Evolutionary conservation across 31 red algal genomes (phyloP), one percentile per base, ranked within the genome.

Genomic region (Asparagopsis taxiformis): DNA sequence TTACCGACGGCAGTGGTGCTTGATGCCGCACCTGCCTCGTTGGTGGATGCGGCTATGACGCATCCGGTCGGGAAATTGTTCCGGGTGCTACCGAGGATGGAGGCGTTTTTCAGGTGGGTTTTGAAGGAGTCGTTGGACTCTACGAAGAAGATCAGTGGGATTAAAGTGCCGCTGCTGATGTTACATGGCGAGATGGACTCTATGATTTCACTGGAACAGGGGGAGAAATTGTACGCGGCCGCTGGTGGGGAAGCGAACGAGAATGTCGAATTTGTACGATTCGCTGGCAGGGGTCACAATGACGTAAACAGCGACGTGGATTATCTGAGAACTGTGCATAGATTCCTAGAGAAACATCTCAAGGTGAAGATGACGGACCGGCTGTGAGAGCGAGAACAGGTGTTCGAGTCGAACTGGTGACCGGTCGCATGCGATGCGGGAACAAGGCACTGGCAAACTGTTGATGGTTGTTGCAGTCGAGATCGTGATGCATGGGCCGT

Each of bases 11-110:
- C 64, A 13, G 48, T 81, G 23, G 35, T 81, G 33, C 64, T 81
- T n/a, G 77, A 81, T 55, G 77, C 77, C 0, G 63, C 77, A n/a
- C 77, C 77, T 6, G 63, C 77, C 1, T 70, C 64, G 3, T 54
- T 81, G 1, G 29, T 81, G 26, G 77, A 81, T 30, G 77, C 77
- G 3, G 55, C 64, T 26, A 68, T 81, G 64, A 68, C 77, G 15
- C 77, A 81, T 30, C 77, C 77, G 10, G 49, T 68, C 31, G 55
- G 63, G 2, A 4, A 51, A 29, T 35, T 55, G 0, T 81, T 70
- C 65, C 63, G 65, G 39, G 35, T 70, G 1, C 29, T 81, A 34
- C 77, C 77, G 28, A 48, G 52, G 11, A 70, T 68, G 77, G 51
- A 52, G 5, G 53, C 51, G 31, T 81, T 81, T 58, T 53, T 81